A percentile compares a stretch with the other conserved stretches of the same genome.
Conservation (phyloP, 352 stramenopile species). For the Globisporangium orthogonon region DNA sequence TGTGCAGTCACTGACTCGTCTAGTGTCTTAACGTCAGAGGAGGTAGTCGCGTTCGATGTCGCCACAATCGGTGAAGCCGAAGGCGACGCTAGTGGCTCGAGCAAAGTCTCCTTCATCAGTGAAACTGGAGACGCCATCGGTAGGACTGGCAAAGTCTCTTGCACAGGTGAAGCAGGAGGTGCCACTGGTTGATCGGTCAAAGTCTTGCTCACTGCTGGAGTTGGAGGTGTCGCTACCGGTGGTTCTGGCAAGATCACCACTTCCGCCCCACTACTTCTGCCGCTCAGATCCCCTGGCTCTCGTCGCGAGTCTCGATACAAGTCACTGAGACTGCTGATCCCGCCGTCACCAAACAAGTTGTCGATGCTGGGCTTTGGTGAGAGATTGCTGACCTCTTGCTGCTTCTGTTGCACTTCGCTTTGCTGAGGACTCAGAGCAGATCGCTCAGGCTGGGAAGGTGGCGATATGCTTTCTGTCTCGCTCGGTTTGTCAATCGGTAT, state of each 20-base stretch:
- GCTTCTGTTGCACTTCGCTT: neutral
- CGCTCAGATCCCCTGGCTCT: neutral
- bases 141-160: neutral
- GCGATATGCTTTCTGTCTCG: neutral
- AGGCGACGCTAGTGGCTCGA: neutral
- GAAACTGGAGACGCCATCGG: neutral
- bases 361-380: neutral
- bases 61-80: neutral
- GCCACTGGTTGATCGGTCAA: neutral
- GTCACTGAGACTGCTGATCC: conserved; percentile 7
- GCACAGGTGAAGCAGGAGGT: neutral
- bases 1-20: neutral
- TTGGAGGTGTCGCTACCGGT: neutral
- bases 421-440: neutral
- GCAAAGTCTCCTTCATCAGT: neutral
- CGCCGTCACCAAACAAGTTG: neutral
- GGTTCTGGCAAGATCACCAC: neutral
- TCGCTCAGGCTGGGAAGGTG: neutral
- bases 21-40: neutral
- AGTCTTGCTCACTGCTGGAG: neutral
- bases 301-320: conserved; percentile 4
- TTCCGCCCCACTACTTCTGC: neutral
- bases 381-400: neutral
- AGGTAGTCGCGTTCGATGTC: neutral
- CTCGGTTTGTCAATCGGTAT: neutral